These are phyloP conservation scores for Phaffomyces thermotolerans DNA, from an alignment of 805 yeast genomes.

Conservation along the genomic window DNA sequence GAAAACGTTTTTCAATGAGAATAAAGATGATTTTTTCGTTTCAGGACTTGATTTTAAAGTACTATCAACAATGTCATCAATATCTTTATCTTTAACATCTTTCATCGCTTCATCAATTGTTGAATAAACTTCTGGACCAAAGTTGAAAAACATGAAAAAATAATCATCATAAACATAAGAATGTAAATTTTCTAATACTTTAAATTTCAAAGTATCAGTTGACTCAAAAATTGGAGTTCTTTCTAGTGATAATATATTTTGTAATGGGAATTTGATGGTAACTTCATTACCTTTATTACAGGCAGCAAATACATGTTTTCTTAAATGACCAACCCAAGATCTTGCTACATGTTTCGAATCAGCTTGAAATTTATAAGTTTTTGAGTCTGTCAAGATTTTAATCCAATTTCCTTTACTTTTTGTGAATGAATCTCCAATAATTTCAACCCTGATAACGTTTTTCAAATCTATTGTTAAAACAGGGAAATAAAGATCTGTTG, in stretches of 20 bases:
- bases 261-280: slow-evolving; percentile 67
- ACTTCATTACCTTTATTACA: slow-evolving; percentile 67
- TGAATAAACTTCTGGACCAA: slow-evolving; percentile 36
- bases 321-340: slow-evolving; percentile 70
- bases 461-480: slow-evolving; percentile 64
- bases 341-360: slow-evolving; percentile 70
- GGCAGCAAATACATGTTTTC: slow-evolving; percentile 70
- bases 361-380: slow-evolving; percentile 59
- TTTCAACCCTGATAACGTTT: slow-evolving; percentile 53
- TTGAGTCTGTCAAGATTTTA: slow-evolving; percentile 48
- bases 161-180: slow-evolving; percentile 59
- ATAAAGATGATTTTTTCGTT: not conserved
- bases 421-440: slow-evolving; percentile 23
- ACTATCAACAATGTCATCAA: slow-evolving; percentile 9
- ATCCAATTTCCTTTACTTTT: slow-evolving; percentile 37
- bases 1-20: no score
- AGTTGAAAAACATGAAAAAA: slow-evolving; percentile 57
- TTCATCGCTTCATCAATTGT: slow-evolving; percentile 35
- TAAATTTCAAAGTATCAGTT: slow-evolving; percentile 51
- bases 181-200: slow-evolving; percentile 49
- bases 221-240: slow-evolving; percentile 47
- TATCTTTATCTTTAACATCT: slow-evolving; percentile 1
- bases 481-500: slow-evolving; percentile 86
- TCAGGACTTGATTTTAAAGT: slow-evolving; percentile 5
- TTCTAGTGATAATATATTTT: slow-evolving; percentile 56